phyloP scores from a whole-genome alignment of 345 rosid species.

The Theobroma cacao region DNA sequence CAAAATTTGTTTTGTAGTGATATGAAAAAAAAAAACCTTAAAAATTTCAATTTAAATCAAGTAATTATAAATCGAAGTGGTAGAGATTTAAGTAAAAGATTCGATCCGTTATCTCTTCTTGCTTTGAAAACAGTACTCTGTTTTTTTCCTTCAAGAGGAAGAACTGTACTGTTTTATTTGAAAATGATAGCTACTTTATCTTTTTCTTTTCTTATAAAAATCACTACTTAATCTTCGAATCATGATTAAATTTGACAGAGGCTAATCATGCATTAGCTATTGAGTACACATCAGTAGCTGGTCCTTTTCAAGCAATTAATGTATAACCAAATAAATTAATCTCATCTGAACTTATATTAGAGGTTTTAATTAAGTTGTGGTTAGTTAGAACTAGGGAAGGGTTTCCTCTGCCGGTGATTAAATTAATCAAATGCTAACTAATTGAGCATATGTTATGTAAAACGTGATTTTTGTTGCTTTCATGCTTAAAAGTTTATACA shows the following conservation, averaged over 20 bases:
- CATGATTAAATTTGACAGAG: neutral
- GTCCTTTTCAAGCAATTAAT: neutral
- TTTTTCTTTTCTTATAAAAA: neutral
- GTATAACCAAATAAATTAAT: neutral
- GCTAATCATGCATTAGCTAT: neutral
- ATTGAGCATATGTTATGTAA: neutral
- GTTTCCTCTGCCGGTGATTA: slow-evolving; percentile 8
- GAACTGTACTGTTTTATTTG: too few relatives aligned
- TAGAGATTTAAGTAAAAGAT: neutral
- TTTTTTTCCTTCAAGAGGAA: too few relatives aligned
- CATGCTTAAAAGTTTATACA: neutral
- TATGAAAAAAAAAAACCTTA: too few relatives aligned
- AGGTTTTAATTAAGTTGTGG: neutral
- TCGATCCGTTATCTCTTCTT: too few relatives aligned
- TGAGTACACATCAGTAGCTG: neutral
- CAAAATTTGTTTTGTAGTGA: too few relatives aligned
- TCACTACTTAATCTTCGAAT: neutral
- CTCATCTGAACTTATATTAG: neutral
- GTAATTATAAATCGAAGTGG: neutral
- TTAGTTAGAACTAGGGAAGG: neutral
- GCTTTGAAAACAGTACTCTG: too few relatives aligned
- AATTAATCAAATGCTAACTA: neutral
- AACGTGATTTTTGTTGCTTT: neutral
- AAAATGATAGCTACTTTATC: neutral
- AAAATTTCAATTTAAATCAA: neutral